Conservation (phyloP, 768 basidiomycete species). For the Pholiota microspora region DNA sequence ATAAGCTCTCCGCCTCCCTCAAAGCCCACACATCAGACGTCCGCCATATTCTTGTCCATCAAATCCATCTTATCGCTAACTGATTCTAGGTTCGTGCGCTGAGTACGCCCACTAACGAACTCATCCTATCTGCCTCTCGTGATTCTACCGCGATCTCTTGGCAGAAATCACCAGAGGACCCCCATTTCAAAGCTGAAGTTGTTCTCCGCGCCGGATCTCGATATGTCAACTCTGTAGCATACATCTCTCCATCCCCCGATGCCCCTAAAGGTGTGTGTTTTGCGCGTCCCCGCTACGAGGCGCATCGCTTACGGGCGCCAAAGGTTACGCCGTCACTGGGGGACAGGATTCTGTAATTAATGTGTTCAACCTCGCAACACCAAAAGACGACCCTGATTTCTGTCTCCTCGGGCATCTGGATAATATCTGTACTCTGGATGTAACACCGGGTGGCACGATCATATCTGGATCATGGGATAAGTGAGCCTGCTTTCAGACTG, state of each 20-base stretch:
- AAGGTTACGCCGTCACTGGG: constrained; percentile 85
- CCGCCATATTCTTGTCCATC: constrained; percentile 8
- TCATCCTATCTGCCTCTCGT: constrained; percentile 88
- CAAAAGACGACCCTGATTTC: constrained; percentile 73
- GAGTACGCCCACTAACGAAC: constrained; percentile 67
- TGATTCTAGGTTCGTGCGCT: constrained; percentile 75
- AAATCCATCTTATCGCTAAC: constrained; percentile 12
- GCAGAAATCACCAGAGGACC: constrained; percentile 50
- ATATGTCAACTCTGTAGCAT: constrained; percentile 81
- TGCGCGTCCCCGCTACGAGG: constrained; percentile 10
- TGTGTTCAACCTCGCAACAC: constrained; percentile 61
- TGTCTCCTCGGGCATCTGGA: constrained; percentile 85
- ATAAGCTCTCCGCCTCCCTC: constrained; percentile 31
- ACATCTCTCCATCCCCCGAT: constrained; percentile 65
- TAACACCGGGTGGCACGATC: constrained; percentile 66
- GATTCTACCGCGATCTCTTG: constrained; percentile 90
- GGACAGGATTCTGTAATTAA: constrained; percentile 90
- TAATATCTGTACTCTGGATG: constrained; percentile 86
- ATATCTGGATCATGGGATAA: constrained; percentile 98
- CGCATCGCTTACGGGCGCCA: constrained; percentile 20
- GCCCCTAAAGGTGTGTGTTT: constrained; percentile 61
- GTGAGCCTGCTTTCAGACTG: constrained; percentile 41
- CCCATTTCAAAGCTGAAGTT: constrained; percentile 51
- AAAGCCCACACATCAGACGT: constrained; percentile 31
- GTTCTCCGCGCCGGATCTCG: constrained; percentile 65